phyloP scores from a whole-genome alignment of 2,329 filamentous ascomycete genomes.

The Fusarium subtropicale region DNA sequence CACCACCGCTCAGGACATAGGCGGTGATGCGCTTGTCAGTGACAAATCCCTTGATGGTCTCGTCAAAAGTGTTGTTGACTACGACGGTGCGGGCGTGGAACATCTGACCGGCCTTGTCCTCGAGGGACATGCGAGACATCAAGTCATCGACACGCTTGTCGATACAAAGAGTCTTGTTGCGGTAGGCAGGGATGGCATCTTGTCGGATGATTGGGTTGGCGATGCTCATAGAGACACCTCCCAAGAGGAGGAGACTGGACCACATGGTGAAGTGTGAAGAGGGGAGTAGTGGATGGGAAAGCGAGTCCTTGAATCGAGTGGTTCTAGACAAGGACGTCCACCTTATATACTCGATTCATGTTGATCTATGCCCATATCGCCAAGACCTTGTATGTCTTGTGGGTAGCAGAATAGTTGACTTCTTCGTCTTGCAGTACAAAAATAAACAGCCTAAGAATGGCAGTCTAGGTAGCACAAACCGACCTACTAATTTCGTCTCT shows the following conservation, averaged over 20 bases:
- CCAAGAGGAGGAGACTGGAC: constrained; percentile 29
- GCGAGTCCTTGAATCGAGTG: constrained; percentile 7
- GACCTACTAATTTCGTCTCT: no score
- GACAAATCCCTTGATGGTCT: constrained; percentile 32
- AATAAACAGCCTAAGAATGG: no score
- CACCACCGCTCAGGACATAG: constrained; percentile 60
- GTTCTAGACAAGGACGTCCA: neutral
- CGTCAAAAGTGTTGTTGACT: constrained; percentile 36
- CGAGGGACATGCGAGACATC: constrained; percentile 58
- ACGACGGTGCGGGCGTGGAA: constrained; percentile 52
- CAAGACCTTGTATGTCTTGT: neutral
- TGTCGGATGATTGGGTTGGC: constrained; percentile 28
- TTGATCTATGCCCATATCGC: neutral
- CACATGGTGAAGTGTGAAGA: constrained; percentile 18
- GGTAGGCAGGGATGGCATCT: constrained; percentile 29
- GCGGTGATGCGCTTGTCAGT: constrained; percentile 52
- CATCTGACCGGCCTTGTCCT: constrained; percentile 62
- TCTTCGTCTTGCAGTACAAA: no score
- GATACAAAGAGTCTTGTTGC: constrained; percentile 48
- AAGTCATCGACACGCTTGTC: constrained; percentile 62
- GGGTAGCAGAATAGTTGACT: no score
- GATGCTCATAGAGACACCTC: constrained; percentile 26
- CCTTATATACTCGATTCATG: constrained; percentile 13
- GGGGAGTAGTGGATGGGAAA: neutral
- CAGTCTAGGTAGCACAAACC: no score